phyloP scores from a whole-genome alignment of 768 basidiomycete species.

The Lactifluus rugatus region DNA sequence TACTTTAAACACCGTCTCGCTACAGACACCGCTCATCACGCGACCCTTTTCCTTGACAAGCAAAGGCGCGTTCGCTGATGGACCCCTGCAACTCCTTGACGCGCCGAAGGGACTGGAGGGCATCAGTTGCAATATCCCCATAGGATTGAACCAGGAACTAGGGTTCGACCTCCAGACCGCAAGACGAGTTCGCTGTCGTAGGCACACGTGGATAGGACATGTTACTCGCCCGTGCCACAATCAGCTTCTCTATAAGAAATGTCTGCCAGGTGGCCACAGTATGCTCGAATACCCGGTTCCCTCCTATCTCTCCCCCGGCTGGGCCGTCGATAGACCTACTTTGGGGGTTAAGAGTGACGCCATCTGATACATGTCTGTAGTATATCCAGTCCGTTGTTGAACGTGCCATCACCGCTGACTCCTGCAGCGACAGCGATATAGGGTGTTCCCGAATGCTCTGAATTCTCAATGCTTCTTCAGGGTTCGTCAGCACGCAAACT shows the following conservation, averaged over 20 bases:
- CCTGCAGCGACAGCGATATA: not conserved
- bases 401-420: not conserved
- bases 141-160: not conserved
- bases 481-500: not conserved
- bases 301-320: not conserved
- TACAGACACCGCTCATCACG: not conserved
- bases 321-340: not conserved
- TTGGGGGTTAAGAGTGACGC: not conserved
- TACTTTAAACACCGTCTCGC: constrained; percentile 3
- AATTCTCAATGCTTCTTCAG: not conserved
- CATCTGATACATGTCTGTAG: not conserved
- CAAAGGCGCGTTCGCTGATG: not conserved
- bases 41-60: not conserved
- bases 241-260: not conserved
- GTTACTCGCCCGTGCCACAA: not conserved
- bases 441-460: not conserved
- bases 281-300: no score
- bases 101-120: no score
- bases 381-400: not conserved
- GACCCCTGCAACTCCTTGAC: not conserved
- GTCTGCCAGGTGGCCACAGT: not conserved
- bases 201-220: not conserved
- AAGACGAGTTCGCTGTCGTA: not conserved
- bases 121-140: not conserved
- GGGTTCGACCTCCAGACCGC: not conserved